These are phyloP conservation scores for Blepharisma stoltei DNA, from an alignment of 73 alveolate genomes.

Conservation along the genomic window DNA sequence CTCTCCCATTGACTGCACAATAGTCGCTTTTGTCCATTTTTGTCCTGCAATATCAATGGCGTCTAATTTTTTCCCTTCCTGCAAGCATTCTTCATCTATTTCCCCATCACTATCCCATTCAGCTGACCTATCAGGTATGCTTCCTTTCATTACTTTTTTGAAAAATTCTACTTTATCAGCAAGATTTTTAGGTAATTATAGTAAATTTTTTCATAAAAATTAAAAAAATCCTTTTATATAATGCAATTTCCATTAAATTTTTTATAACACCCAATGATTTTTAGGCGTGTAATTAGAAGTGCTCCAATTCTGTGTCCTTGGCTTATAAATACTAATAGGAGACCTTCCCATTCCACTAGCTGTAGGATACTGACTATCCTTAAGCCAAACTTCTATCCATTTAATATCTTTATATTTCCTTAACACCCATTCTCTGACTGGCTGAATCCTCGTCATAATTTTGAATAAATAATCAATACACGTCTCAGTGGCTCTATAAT, in stretches of 20 bases:
- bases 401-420: not conserved
- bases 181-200: too few relatives aligned
- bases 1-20: not conserved
- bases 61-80: not conserved
- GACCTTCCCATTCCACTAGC: too few relatives aligned
- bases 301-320: too few relatives aligned
- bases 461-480: constrained; percentile 45
- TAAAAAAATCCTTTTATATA: too few relatives aligned
- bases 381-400: constrained; percentile 26
- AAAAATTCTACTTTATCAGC: too few relatives aligned
- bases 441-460: constrained; percentile 28
- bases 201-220: constrained; percentile 40
- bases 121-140: too few relatives aligned
- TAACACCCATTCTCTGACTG: constrained; percentile 31
- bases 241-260: too few relatives aligned
- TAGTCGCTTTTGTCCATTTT: constrained; percentile 11
- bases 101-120: not conserved
- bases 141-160: too few relatives aligned
- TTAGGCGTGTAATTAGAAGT: too few relatives aligned
- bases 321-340: too few relatives aligned
- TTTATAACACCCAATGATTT: too few relatives aligned
- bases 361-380: not conserved
- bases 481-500: constrained; percentile 40
- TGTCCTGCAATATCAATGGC: not conserved
- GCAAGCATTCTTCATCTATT: not conserved